These are phyloP conservation scores for Cryphonectria naterciae DNA, from an alignment of 2,329 filamentous ascomycete species.

Conservation along the genomic window DNA sequence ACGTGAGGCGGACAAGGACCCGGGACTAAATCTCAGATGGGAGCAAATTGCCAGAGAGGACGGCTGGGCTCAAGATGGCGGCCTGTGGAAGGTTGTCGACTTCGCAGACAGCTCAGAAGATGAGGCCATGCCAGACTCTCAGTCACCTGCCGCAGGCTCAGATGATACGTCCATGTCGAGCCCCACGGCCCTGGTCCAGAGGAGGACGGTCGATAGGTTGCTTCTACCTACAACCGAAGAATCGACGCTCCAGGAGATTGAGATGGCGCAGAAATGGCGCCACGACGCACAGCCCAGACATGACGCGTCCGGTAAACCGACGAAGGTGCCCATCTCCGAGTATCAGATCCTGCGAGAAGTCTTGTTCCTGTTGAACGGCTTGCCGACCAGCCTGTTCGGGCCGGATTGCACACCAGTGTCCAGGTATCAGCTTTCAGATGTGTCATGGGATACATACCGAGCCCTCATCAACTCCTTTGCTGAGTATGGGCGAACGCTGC, in stretches of 20 bases:
- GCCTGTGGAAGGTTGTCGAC: constrained; percentile 72
- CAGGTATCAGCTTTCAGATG: constrained; percentile 51
- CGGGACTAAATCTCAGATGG: constrained; percentile 68
- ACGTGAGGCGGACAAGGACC: constrained; percentile 47
- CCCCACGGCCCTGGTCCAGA: constrained; percentile 34
- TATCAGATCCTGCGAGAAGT: constrained; percentile 75
- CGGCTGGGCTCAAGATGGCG: constrained; percentile 68
- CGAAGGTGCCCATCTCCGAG: constrained; percentile 64
- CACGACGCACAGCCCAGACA: constrained; percentile 28
- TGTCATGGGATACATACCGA: constrained; percentile 55
- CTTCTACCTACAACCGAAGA: constrained; percentile 39
- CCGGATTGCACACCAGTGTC: constrained; percentile 43
- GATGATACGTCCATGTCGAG: constrained; percentile 38
- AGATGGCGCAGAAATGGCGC: constrained; percentile 54
- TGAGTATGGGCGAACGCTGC: constrained; percentile 51
- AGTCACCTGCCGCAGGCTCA: constrained; percentile 38
- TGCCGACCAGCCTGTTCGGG: constrained; percentile 74
- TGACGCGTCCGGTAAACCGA: constrained; percentile 39
- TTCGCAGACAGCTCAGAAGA: constrained; percentile 71
- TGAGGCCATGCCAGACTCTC: constrained; percentile 47
- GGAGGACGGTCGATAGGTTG: constrained; percentile 38
- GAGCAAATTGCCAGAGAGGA: constrained; percentile 78
- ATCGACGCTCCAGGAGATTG: constrained; percentile 41
- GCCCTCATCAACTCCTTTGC: constrained; percentile 53
- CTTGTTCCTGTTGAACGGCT: constrained; percentile 82